Evolutionary conservation across 1,284 basidiomycete species (phyloP).

Genomic region (Ustilago loliicola): DNA sequence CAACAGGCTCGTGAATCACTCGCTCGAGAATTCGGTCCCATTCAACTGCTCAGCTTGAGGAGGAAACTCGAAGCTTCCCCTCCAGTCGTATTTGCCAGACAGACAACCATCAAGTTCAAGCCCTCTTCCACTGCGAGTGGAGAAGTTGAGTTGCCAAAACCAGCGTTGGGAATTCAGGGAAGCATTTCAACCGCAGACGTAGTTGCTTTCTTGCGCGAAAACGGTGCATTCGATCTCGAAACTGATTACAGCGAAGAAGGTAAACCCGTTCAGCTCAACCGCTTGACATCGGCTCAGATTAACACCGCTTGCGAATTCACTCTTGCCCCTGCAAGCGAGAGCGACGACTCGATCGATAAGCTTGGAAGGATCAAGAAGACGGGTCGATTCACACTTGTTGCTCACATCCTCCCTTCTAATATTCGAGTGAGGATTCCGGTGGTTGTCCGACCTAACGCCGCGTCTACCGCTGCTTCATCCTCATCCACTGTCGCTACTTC

Average conservation of each 20-base stretch:
- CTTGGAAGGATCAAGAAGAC: slow-evolving; percentile 48
- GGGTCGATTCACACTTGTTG: slow-evolving; percentile 31
- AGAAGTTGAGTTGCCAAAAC: slow-evolving; percentile 29
- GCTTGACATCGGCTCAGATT: slow-evolving; percentile 42
- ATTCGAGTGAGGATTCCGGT: slow-evolving; percentile 40
- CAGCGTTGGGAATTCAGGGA: slow-evolving; percentile 45
- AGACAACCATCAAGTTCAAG: slow-evolving; percentile 35
- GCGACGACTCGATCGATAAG: slow-evolving; percentile 37
- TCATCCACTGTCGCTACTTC: background rate
- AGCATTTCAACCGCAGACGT: slow-evolving; percentile 38
- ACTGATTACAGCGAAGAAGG: slow-evolving; percentile 39
- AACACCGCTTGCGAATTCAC: slow-evolving; percentile 44
- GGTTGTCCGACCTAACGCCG: slow-evolving; percentile 26
- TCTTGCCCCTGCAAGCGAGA: slow-evolving; percentile 9
- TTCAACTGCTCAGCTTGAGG: slow-evolving; percentile 46
- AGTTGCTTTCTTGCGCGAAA: slow-evolving; percentile 31
- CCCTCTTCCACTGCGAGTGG: background rate
- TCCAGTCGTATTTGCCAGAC: slow-evolving; percentile 30
- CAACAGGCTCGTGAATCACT: slow-evolving; percentile 38
- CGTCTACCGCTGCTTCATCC: slow-evolving; percentile 7
- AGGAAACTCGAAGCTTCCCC: slow-evolving; percentile 42
- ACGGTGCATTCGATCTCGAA: slow-evolving; percentile 43
- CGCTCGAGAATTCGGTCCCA: slow-evolving; percentile 33
- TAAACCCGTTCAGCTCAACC: slow-evolving; percentile 31
- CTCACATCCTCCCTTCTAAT: slow-evolving; percentile 37